Conservation (phyloP, 2,329 filamentous ascomycete species). For the Ceratocystis papillata region DNA sequence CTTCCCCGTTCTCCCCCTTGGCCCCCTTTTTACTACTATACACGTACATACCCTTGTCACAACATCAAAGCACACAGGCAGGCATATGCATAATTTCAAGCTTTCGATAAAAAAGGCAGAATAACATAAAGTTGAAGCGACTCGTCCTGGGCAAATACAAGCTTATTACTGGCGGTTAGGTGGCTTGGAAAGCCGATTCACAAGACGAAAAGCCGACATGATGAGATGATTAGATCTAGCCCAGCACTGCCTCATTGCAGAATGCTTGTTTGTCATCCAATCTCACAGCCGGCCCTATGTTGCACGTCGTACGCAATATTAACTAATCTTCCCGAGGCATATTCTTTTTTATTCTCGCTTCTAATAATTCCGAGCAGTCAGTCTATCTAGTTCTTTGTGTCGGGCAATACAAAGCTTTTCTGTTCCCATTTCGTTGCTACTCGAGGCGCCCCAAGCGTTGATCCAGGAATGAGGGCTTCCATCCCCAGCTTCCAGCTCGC, state of each 20-base stretch:
- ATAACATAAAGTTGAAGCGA: background rate
- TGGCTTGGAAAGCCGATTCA: slow-evolving; percentile 9
- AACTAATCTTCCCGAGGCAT: background rate
- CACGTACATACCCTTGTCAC: background rate
- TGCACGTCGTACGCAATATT: background rate
- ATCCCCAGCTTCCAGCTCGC: background rate
- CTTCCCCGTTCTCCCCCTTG: background rate
- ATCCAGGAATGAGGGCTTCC: background rate
- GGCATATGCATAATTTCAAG: slow-evolving; percentile 1
- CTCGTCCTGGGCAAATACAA: background rate
- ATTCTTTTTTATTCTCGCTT: background rate
- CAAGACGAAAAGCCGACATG: background rate
- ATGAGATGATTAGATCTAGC: background rate
- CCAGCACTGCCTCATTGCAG: slow-evolving; percentile 5
- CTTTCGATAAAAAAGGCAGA: background rate
- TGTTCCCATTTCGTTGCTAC: background rate
- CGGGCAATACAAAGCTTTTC: background rate
- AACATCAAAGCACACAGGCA: background rate
- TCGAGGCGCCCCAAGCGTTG: background rate
- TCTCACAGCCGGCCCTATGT: background rate
- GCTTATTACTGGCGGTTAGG: background rate
- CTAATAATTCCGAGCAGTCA: background rate
- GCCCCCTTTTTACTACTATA: background rate
- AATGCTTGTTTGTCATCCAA: slow-evolving; percentile 10
- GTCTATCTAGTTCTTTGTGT: background rate